Evolutionary conservation across 345 rosid genomes (phyloP).

Genomic region (Triadica sebifera): DNA sequence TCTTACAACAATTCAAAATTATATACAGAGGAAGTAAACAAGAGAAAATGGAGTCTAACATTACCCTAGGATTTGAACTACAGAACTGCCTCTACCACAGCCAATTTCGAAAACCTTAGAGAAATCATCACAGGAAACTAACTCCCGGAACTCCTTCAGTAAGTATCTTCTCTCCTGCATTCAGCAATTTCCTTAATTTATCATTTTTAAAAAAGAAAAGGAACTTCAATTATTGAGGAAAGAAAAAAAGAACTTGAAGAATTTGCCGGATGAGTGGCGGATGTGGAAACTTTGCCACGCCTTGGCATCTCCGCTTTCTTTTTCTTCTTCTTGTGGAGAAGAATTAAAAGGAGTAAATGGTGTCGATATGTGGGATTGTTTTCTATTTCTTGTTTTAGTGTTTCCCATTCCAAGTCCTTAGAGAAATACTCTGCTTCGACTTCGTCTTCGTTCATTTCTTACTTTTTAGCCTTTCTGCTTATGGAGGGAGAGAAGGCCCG

Average conservation of each 20-base stretch:
- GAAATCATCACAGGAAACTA: slow-evolving; percentile 48
- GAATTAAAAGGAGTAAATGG: slow-evolving; percentile 48
- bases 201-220: background rate
- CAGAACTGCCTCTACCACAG: slow-evolving; percentile 90
- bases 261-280: slow-evolving; percentile 78
- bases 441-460: slow-evolving; percentile 13
- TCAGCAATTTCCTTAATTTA: background rate
- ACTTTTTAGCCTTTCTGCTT: background rate
- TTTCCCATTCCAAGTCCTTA: slow-evolving; percentile 83
- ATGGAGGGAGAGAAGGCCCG: background rate
- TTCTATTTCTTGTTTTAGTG: slow-evolving; percentile 52
- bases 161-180: slow-evolving; percentile 82
- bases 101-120: slow-evolving; percentile 80
- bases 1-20: background rate
- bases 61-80: slow-evolving; percentile 79
- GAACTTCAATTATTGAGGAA: background rate
- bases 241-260: slow-evolving; percentile 75
- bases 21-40: background rate
- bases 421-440: slow-evolving; percentile 69
- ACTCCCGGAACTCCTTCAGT: slow-evolving; percentile 82
- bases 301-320: slow-evolving; percentile 29
- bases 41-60: slow-evolving; percentile 27
- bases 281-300: slow-evolving; percentile 74
- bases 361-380: slow-evolving; percentile 50
- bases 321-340: background rate